phyloP scores from a whole-genome alignment of 306 rosid species.

The Begonia loranthoides region DNA sequence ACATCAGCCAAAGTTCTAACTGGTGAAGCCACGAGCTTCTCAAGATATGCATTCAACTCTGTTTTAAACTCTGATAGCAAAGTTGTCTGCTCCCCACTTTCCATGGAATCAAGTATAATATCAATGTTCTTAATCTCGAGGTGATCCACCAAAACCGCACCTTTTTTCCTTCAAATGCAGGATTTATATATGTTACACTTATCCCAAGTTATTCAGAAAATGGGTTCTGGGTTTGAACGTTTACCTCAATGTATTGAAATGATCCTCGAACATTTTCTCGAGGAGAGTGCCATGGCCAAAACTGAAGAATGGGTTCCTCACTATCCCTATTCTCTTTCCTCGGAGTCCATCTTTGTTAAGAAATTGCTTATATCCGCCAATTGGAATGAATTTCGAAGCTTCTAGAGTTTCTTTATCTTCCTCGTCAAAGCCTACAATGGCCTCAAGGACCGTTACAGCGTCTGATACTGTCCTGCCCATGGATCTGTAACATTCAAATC shows the following conservation, averaged over 20 bases:
- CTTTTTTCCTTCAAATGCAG: constrained; percentile 11
- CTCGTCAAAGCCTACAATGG: constrained; percentile 27
- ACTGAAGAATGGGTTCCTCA: constrained; percentile 11
- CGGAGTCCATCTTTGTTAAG: constrained; percentile 16
- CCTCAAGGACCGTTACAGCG: constrained; percentile 35
- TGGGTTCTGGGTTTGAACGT: neutral
- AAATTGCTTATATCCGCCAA: constrained; percentile 20
- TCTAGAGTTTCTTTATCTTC: constrained; percentile 19
- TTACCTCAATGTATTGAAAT: constrained; percentile 20
- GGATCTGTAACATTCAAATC: constrained; percentile 15
- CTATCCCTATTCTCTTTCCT: constrained; percentile 30
- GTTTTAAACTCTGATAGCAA: constrained; percentile 20
- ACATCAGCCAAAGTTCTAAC: constrained; percentile 16
- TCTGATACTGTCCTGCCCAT: constrained; percentile 33
- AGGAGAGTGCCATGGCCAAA: constrained; percentile 2
- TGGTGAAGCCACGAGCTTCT: constrained; percentile 14
- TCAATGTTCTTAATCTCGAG: constrained; percentile 13
- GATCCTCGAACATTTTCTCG: constrained; percentile 10
- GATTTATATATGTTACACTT: neutral
- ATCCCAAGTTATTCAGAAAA: neutral
- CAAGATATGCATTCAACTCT: constrained; percentile 18
- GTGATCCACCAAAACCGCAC: constrained; percentile 24
- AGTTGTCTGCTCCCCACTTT: constrained; percentile 12
- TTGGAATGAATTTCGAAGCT: constrained; percentile 23
- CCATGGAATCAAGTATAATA: neutral